Base-by-base conservation (phyloP, 441 rosid genomes). In the Brassica balearica region DNA sequence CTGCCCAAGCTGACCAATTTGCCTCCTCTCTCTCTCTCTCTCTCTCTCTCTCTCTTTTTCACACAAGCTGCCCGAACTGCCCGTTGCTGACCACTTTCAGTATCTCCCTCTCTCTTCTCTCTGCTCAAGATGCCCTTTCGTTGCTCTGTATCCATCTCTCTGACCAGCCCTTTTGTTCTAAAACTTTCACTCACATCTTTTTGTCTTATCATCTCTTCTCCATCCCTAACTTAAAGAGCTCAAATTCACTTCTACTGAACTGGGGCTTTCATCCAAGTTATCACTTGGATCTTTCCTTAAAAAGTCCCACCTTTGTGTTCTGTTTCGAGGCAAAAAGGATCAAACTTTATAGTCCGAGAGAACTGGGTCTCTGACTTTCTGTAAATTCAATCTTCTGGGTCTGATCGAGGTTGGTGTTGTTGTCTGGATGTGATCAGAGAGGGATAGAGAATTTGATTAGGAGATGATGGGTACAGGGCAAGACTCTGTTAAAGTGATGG, bases 381-480 rank as follows among this genome's bases (percentile, higher is more conserved):
- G 56, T 25, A 15, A 2, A 46, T 74, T 41, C 59, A 2, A 1
- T 67, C 34, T 32, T 67, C 32, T 67, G 32, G 77, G 81, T 77
- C 20, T 71, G 72, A 65, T 27, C 10, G 58, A 68, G 38, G 22
- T 29, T 60, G 34, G 3, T 10, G 17, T 23, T 70, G 51, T 56
- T 70, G 22, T 38, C 19, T 69, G 20, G 72, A 65, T 77, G 46
- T 78, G 77, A 66, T 66, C 68, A 77, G 60, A 41, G 11, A 19
- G 19, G 1, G 19, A 19, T 19, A 19, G 19, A 19, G 19, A 19
- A 19, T 19, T 19, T 25, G 27, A 25, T 25, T 25, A 38, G 68
- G 77, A 46, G 66, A 53, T 79, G 66, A 89, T 87, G 96, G 88
- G 82, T 79, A 69, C 86, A 79, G 85, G 83, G 82, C 59, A 78